phyloP scores from a whole-genome alignment of 2,329 filamentous ascomycete genomes.

The Apiospora sp. region DNA sequence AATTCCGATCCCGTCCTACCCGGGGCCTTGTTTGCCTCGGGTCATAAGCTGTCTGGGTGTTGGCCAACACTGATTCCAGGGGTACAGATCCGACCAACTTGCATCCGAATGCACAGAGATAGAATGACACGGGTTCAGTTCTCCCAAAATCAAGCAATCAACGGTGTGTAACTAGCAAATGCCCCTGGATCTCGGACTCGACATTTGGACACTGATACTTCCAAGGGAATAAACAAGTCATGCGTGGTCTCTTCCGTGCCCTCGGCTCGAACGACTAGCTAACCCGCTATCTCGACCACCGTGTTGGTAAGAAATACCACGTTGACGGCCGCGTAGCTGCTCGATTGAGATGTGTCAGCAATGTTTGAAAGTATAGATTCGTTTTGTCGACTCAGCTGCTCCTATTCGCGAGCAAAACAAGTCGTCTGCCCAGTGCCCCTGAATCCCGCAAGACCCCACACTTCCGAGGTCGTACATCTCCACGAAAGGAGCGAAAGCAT shows the following conservation, averaged over 20 bases:
- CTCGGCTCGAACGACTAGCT: not conserved
- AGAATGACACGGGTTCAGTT: not conserved
- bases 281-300: conserved; percentile 7
- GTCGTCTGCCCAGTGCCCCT: not conserved
- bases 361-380: not conserved
- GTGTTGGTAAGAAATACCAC: conserved; percentile 27
- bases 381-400: not conserved
- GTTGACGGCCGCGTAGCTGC: conserved; percentile 26
- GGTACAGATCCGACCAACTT: too few relatives aligned
- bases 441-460: too few relatives aligned
- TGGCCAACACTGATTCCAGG: too few relatives aligned
- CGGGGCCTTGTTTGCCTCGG: too few relatives aligned
- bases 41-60: too few relatives aligned
- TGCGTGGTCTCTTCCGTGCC: not conserved
- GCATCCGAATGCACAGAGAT: too few relatives aligned
- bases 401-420: not conserved
- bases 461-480: too few relatives aligned
- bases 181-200: not conserved
- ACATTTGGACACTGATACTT: not conserved
- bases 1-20: too few relatives aligned
- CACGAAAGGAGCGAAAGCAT: too few relatives aligned
- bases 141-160: too few relatives aligned
- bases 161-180: not conserved
- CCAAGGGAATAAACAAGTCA: not conserved
- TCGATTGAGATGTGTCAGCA: not conserved